Base-by-base conservation (phyloP, 2,329 filamentous ascomycete genomes). In the Penicillium griseofulvum region DNA sequence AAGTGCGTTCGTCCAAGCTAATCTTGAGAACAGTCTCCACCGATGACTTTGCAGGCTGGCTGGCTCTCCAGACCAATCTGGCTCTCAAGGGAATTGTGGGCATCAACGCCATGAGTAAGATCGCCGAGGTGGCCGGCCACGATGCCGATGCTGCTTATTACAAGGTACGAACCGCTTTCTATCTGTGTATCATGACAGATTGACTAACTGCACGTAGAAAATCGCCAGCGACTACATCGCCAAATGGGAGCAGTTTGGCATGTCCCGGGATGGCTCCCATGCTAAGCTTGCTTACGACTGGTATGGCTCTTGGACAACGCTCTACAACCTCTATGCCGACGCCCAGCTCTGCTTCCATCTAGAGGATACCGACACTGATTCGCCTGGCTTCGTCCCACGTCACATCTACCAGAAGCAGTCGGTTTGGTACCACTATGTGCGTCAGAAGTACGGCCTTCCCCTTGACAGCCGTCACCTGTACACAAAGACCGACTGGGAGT, bases 401-500 rank as follows among this genome's bases (percentile, higher is more conserved):
- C 80, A 81, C 65, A 82, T 95, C 63, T 96, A 96, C 78, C 83
- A 84, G 64, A 85, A 86, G 60, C 89, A 95, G 69, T 91, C 87
- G 44, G 80, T 86, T 55, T 95, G 89, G 89, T 96, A 95, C 75
- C 80, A 83, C 59, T 81, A 83, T 14, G 89, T 93, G 10, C 83
- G 90, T 61, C 90, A 95, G 71, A 86, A 83, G 65, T 95, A 93
- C 71, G 91, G 91, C 1, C 76, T 96, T 4, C 90, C 91, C 0
- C 82, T 96, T 8, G 91, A 96, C 73, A 88, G 83, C 62, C 84
- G 91, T 41, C 90, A 94, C 71, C 73, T 93, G 3, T 94, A 94
- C 72, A 88, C 90, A 33, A 96, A 96, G 75, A 91, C 87, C 29
- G 91, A 96, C 74, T 96, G 91, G 91, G 87, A 94, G 65, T 91